These are phyloP conservation scores for Fusarium proliferatum DNA, from an alignment of 2,329 filamentous ascomycete genomes.

Conservation along the genomic window DNA sequence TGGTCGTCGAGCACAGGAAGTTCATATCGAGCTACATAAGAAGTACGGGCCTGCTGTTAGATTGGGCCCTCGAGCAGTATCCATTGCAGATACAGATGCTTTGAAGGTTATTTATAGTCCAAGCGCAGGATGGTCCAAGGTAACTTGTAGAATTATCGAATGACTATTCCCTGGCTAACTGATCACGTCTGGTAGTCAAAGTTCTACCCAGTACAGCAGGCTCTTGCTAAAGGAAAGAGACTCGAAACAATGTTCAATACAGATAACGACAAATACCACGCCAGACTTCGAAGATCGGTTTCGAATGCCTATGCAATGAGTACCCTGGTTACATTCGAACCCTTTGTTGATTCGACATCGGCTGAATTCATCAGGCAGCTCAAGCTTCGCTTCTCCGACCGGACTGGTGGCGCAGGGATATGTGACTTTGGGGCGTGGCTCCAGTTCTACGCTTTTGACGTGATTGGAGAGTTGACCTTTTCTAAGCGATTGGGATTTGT, in stretches of 20 bases:
- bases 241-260: conserved; percentile 51
- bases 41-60: conserved; percentile 20
- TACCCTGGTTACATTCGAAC: conserved; percentile 53
- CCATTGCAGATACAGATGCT: conserved; percentile 2
- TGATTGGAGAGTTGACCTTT: conserved; percentile 81
- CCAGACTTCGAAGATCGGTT: conserved; percentile 52
- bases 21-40: conserved; percentile 20
- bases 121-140: conserved; percentile 12
- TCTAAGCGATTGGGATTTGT: conserved; percentile 79
- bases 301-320: conserved; percentile 55
- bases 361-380: conserved; percentile 27
- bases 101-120: conserved; percentile 16
- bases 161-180: neutral
- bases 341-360: conserved; percentile 49
- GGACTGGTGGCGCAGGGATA: neutral
- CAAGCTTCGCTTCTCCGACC: conserved; percentile 5
- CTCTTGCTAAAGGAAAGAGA: conserved; percentile 43
- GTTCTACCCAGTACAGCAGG: conserved; percentile 47
- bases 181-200: conserved; percentile 13
- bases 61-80: conserved; percentile 13
- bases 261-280: conserved; percentile 54
- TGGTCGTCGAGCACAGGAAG: conserved; percentile 19
- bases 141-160: neutral
- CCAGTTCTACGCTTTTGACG: conserved; percentile 84
- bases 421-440: conserved; percentile 75